Base-by-base conservation (phyloP, 2,329 filamentous ascomycete genomes). In the Davidsoniella neocaledoniae region DNA sequence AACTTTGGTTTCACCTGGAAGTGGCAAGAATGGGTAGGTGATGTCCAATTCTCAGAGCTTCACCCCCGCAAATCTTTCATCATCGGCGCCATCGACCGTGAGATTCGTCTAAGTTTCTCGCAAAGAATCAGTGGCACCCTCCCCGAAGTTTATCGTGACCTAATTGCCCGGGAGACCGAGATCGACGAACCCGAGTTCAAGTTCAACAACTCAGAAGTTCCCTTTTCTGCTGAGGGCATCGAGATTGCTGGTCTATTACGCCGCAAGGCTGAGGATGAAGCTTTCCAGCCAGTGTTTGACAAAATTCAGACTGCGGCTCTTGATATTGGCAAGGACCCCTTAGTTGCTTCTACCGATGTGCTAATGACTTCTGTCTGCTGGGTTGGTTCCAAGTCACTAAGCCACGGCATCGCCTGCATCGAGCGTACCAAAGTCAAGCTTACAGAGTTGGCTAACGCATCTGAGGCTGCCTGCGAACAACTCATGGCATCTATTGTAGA, bases 1-100 rank as follows among this genome's bases (percentile, higher is more conserved):
- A 98, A 98, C 68, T 98, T 98, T 62, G 91, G 94, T 48, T 98
- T 96, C 63, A 91, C 91, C 8, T 98, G 91, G 91, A 96, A 96
- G 66, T 98, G 91, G 91, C 81, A 83, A 14, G 91, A 98, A 67
- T 98, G 91, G 91, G 74, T 84, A 44, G 86, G 88, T 14, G 87
- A 96, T 61, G 79, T 94, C 14, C 73, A 78, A 41, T 73, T 93
- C 23, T 76, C 85, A 0, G 71, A 81, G 53, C 68, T 91, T 33
- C 79, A 94, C 61, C 88, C 91, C 1, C 83, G 81, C 67, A 95
- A 95, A 66, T 86, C 90, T 29, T 95, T 98, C 65, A 91, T 98
- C 56, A 72, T 81, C 48, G 90, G 87, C 17, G 83, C 86, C 3
- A 68, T 98, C 52, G 91, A 98, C 61, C 96, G 96, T 68, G 91